phyloP scores from a whole-genome alignment of 2,329 filamentous ascomycete species.

The Lanzia echinophila region DNA sequence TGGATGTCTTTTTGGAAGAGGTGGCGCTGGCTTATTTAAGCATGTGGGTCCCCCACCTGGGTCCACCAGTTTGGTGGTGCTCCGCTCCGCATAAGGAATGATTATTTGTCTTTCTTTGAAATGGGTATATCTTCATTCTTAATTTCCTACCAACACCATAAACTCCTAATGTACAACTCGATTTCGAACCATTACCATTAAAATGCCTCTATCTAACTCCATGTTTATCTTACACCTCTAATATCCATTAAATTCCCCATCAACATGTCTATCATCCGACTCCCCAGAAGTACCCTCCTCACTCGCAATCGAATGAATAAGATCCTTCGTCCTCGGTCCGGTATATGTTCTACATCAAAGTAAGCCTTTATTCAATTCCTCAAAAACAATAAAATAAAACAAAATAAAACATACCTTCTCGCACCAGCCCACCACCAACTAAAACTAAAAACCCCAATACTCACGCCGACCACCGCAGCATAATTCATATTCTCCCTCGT shows the following conservation, averaged over 20 bases:
- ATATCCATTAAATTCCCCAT: background rate
- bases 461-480: constrained; percentile 39
- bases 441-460: constrained; percentile 43
- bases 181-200: background rate
- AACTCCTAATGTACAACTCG: too few relatives aligned
- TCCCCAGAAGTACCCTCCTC: constrained; percentile 2
- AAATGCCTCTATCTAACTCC: background rate
- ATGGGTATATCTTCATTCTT: too few relatives aligned
- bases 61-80: background rate
- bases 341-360: constrained; percentile 1
- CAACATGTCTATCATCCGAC: background rate
- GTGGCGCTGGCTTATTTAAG: background rate
- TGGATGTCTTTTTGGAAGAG: background rate
- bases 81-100: too few relatives aligned
- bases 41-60: too few relatives aligned
- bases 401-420: constrained; percentile 14
- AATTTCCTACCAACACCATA: too few relatives aligned
- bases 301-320: background rate
- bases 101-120: too few relatives aligned
- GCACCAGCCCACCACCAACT: constrained; percentile 39
- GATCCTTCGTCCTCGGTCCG: constrained; percentile 10
- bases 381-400: background rate
- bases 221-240: background rate
- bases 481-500: constrained; percentile 47
- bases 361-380: background rate